Evolutionary conservation across 1,284 basidiomycete species (phyloP).

Genomic region (Schizophyllum commune): DNA sequence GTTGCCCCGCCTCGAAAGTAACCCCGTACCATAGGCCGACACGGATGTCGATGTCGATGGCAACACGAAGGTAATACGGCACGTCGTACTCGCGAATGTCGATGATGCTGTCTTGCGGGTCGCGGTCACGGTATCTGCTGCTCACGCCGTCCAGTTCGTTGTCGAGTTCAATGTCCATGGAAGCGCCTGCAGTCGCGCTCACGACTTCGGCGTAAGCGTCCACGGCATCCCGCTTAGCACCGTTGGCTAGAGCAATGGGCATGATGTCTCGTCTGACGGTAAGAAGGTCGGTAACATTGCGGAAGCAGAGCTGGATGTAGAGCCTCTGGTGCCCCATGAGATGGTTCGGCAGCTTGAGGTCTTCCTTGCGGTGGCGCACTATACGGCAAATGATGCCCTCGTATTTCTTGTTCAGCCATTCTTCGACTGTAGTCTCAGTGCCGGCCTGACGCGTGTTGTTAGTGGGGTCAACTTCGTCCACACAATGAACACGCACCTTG

Average conservation of each 20-base stretch:
- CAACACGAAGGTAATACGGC: constrained; percentile 95
- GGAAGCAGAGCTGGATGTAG: constrained; percentile 86
- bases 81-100: constrained; percentile 97
- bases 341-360: constrained; percentile 94
- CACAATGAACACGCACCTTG: constrained; percentile 49
- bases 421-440: constrained; percentile 88
- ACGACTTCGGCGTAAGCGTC: constrained; percentile 99
- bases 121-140: constrained; percentile 53
- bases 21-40: constrained; percentile 97
- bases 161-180: constrained; percentile 64
- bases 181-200: constrained; percentile 57
- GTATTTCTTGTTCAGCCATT: constrained; percentile 93
- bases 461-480: constrained; percentile 1
- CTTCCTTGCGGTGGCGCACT: constrained; percentile 83
- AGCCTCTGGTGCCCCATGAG: constrained; percentile 86
- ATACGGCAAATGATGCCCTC: constrained; percentile 82
- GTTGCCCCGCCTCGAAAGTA: constrained; percentile 76
- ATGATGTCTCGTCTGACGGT: constrained; percentile 83
- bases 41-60: constrained; percentile 97
- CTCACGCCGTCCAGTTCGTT: constrained; percentile 55
- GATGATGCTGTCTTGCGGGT: constrained; percentile 82
- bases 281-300: constrained; percentile 90
- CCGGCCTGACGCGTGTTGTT: constrained; percentile 47
- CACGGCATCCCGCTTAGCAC: constrained; percentile 90
- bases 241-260: constrained; percentile 85